Percentiles rank a stretch among this genome's conserved stretches.
phyloP scores from a whole-genome alignment of 345 rosid species.

The Anacardium occidentale region DNA sequence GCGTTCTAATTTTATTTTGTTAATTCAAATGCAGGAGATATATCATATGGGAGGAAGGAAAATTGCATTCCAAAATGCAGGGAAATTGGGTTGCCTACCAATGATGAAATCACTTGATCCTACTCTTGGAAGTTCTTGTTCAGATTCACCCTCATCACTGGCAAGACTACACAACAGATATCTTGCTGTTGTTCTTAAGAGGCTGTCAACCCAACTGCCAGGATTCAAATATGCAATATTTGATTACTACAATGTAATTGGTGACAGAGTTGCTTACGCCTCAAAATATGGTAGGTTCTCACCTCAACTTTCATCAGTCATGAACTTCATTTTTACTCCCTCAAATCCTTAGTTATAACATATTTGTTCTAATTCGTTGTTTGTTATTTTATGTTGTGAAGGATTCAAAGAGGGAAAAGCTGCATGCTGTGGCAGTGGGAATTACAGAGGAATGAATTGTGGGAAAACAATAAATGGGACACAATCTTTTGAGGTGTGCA shows the following conservation, averaged over 20 bases:
- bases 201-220: background rate
- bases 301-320: too few species aligned
- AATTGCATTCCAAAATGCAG: constrained; percentile 25
- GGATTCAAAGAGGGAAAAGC: constrained; percentile 5
- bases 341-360: too few species aligned
- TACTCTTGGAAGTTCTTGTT: constrained; percentile 13
- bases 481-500: constrained; percentile 18
- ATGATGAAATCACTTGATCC: constrained; percentile 4
- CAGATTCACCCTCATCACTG: constrained; percentile 15
- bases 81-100: constrained; percentile 43
- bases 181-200: background rate
- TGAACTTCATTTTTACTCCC: too few species aligned
- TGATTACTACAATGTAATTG: constrained; percentile 32
- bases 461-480: background rate
- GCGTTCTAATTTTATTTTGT: background rate
- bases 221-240: constrained; percentile 36
- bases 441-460: constrained; percentile 26
- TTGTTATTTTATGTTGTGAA: too few species aligned
- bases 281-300: constrained; percentile 18
- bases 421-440: constrained; percentile 41
- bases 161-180: constrained; percentile 32
- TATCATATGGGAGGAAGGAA: constrained; percentile 36
- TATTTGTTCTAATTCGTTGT: too few species aligned
- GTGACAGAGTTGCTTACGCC: constrained; percentile 5
- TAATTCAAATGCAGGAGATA: constrained; percentile 17